Evolutionary conservation across 345 rosid genomes (phyloP), one percentile per base, ranked within the genome.

Genomic region (Boechera divaricarpa): DNA sequence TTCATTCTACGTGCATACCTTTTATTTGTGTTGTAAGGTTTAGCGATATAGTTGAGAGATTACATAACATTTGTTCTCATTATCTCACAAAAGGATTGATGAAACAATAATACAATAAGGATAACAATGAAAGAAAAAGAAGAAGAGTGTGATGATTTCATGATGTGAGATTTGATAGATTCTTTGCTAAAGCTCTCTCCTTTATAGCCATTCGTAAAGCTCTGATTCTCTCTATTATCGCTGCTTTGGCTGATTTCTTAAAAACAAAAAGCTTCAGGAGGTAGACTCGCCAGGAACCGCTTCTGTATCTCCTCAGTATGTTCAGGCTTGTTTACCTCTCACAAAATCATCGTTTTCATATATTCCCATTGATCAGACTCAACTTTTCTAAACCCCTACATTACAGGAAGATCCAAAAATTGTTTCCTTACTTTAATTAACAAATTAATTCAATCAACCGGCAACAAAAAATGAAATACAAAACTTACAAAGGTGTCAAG

Each of bases 301-400:
- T 38, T 38, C 10, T 10, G 31, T 10, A 36, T 61, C 66, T 39
- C 48, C n/a, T 2, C 16, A 4, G 2, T 5, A 12, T 38, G 48
- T 32, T 61, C 66, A 38, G 66, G 24, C 1, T 21, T 21, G 66
- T 61, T 12, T 61, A 61, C 32, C 66, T 61, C 66, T 61, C 48
- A 21, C 48, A 24, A 38, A 61, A 61, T 21, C 1, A 60, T 38
- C 16, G 8, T 61, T 21, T 38, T 32, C 66, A 21, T 21, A 38
- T 61, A 61, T 21, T 61, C 48, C 7, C 4, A 38, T 21, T 6
- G 48, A 15, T 38, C 66, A 38, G 15, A 36, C 9, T 60, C 65
- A 16, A 36, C 29, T 36, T 36, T 36, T 36, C 28, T 45, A 45
- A 45, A 45, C 8, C 51, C 49, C 49, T 45, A 13, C 7, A 44